Conservation (phyloP, 2,329 filamentous ascomycete species). For the Ceratocystiopsis brevicomis region DNA sequence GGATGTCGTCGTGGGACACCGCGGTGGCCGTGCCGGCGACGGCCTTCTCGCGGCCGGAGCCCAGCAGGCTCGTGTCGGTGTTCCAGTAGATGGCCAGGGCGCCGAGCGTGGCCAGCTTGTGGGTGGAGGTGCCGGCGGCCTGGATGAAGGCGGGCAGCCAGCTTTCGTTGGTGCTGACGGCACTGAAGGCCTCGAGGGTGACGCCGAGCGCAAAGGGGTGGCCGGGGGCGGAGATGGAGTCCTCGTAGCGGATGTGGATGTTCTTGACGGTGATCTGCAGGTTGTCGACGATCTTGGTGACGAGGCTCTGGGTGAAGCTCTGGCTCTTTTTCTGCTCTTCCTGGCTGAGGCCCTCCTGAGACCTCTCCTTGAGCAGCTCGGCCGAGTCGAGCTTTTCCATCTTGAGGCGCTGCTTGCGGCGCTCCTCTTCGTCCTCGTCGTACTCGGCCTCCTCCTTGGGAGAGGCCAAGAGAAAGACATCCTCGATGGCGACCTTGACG, state of each 20-base stretch:
- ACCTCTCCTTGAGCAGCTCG: constrained; percentile 81
- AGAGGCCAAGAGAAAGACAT: constrained; percentile 88
- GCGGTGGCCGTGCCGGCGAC: constrained; percentile 30
- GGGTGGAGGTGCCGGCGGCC: constrained; percentile 60
- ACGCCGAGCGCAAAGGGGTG: constrained; percentile 88
- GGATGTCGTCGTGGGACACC: constrained; percentile 48
- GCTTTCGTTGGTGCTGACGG: constrained; percentile 81
- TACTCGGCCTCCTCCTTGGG: constrained; percentile 92
- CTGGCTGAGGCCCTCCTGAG: constrained; percentile 76
- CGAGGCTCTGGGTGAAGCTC: constrained; percentile 87
- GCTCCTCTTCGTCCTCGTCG: constrained; percentile 79
- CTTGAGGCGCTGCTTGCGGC: constrained; percentile 74
- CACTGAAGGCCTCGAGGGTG: constrained; percentile 90
- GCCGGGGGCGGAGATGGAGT: constrained; percentile 83
- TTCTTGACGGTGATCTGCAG: constrained; percentile 96
- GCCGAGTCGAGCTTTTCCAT: constrained; percentile 97
- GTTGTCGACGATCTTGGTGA: constrained; percentile 96
- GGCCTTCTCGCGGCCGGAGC: constrained; percentile 57
- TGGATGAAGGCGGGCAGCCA: constrained; percentile 97
- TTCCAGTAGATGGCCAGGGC: constrained; percentile 96
- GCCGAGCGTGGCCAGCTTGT: constrained; percentile 83
- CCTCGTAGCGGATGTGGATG: constrained; percentile 94
- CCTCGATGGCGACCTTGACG: constrained; percentile 85
- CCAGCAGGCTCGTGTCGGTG: constrained; percentile 71
- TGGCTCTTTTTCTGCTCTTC: constrained; percentile 97